Percentiles rank a stretch among this genome's conserved stretches.
These are phyloP conservation scores for Pseudomicrostroma phylloplanum DNA, from an alignment of 1,284 basidiomycete species.

Conservation along the genomic window DNA sequence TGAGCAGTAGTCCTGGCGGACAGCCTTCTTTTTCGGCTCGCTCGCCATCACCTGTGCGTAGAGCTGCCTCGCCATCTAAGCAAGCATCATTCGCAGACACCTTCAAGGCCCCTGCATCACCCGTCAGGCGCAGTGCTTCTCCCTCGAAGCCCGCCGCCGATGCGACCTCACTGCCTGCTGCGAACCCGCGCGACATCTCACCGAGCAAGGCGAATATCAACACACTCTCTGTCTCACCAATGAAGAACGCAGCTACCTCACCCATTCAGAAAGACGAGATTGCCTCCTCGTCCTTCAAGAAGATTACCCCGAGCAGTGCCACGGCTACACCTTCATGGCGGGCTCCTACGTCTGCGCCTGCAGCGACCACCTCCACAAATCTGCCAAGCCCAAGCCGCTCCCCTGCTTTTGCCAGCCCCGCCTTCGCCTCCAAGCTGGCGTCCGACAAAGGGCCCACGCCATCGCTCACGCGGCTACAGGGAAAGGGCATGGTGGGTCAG, in stretches of 20 bases:
- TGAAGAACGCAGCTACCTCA: conserved; percentile 30
- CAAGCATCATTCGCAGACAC: neutral
- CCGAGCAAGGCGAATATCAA: conserved; percentile 5
- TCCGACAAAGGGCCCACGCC: conserved; percentile 31
- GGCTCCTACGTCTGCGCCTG: conserved; percentile 10
- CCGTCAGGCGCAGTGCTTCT: neutral
- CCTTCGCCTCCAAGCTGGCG: conserved; percentile 14
- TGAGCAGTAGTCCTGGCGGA: neutral
- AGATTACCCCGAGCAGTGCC: neutral
- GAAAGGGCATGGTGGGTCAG: conserved; percentile 39
- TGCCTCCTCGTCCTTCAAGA: conserved; percentile 8
- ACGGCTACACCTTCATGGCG: conserved; percentile 1
- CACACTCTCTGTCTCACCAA: conserved; percentile 12
- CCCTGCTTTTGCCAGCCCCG: neutral
- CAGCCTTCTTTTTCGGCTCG: neutral
- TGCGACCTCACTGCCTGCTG: neutral
- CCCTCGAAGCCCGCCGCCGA: conserved; percentile 13
- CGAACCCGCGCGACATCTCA: neutral
- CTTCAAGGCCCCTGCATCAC: neutral
- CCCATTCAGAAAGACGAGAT: conserved; percentile 27
- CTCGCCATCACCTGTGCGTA: neutral
- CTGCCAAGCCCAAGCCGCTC: too few species aligned
- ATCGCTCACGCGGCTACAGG: conserved; percentile 33
- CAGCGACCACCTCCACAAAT: conserved; percentile 1
- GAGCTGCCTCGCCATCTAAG: neutral